Evolutionary conservation across 179 eudicot species (phyloP).

Genomic region (Heliamphora pulchella): DNA sequence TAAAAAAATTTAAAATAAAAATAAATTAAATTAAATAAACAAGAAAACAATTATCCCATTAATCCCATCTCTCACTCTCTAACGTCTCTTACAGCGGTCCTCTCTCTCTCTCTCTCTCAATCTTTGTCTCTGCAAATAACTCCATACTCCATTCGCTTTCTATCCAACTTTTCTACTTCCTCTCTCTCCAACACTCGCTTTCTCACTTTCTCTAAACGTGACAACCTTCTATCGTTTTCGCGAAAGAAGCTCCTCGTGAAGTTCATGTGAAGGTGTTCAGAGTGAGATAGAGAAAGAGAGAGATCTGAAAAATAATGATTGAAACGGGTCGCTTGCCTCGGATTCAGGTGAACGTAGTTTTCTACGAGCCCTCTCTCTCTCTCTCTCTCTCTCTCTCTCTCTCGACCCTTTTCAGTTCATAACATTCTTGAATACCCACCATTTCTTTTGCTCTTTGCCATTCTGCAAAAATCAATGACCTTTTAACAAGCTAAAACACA

Average conservation of each 20-base stretch:
- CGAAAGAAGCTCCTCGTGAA: constrained; percentile 34
- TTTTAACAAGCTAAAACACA: background rate
- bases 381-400: background rate
- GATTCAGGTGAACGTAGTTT: constrained; percentile 58
- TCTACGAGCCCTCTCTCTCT: constrained; percentile 12
- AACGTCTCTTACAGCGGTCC: background rate
- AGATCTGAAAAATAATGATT: constrained; percentile 38
- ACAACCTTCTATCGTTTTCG: constrained; percentile 33
- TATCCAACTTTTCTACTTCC: constrained; percentile 4
- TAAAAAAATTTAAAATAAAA: too few species aligned
- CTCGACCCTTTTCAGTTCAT: constrained; percentile 5
- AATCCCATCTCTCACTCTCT: constrained; percentile 7
- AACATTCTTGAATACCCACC: background rate
- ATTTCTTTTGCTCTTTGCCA: constrained; percentile 1
- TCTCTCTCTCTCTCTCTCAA: constrained; percentile 15
- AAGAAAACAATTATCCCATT: background rate
- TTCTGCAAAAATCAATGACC: background rate
- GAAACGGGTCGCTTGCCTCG: constrained; percentile 42
- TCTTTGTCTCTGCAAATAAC: background rate
- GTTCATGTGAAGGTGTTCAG: constrained; percentile 46
- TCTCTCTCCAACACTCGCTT: constrained; percentile 18
- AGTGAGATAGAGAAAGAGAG: constrained; percentile 17
- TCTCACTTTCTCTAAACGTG: background rate
- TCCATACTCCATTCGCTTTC: background rate
- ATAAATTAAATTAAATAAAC: too few species aligned